Evolutionary conservation across 371 early-diverging fungal genomes (phyloP).

Genomic region (Syncephalastrum monosporum): DNA sequence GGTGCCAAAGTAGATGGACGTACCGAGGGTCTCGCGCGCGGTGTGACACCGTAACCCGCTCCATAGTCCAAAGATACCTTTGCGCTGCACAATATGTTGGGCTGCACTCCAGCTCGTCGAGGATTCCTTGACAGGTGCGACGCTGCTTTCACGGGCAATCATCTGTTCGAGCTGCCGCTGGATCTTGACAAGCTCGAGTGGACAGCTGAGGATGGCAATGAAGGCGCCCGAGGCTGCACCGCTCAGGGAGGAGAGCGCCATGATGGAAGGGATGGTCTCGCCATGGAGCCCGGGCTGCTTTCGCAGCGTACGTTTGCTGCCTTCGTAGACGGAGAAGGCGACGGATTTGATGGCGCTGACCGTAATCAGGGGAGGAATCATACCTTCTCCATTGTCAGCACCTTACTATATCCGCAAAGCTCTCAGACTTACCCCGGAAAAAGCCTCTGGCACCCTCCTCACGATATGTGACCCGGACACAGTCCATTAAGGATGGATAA

Average conservation of each 20-base stretch:
- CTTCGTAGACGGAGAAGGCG: slow-evolving; percentile 75
- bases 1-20: slow-evolving; percentile 74
- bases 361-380: slow-evolving; percentile 74
- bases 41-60: slow-evolving; percentile 49
- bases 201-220: slow-evolving; percentile 70
- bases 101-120: slow-evolving; percentile 54
- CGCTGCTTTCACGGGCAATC: slow-evolving; percentile 20
- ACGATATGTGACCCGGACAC: slow-evolving; percentile 63
- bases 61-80: slow-evolving; percentile 49
- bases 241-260: slow-evolving; percentile 52
- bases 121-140: neutral
- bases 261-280: slow-evolving; percentile 35
- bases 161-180: slow-evolving; percentile 73
- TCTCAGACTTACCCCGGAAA: slow-evolving; percentile 52
- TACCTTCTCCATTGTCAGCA: slow-evolving; percentile 33
- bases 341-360: slow-evolving; percentile 73
- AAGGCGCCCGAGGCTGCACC: slow-evolving; percentile 69
- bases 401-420: neutral
- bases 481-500: slow-evolving; percentile 64
- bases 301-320: slow-evolving; percentile 38
- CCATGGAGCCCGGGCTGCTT: slow-evolving; percentile 27
- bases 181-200: slow-evolving; percentile 79
- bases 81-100: slow-evolving; percentile 51
- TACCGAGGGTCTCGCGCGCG: slow-evolving; percentile 67
- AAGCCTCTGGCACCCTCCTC: slow-evolving; percentile 76